A percentile compares a stretch with the other conserved stretches of the same genome.
These are phyloP conservation scores for Pythium apleroticum DNA, from an alignment of 352 stramenopile species.

Conservation along the genomic window DNA sequence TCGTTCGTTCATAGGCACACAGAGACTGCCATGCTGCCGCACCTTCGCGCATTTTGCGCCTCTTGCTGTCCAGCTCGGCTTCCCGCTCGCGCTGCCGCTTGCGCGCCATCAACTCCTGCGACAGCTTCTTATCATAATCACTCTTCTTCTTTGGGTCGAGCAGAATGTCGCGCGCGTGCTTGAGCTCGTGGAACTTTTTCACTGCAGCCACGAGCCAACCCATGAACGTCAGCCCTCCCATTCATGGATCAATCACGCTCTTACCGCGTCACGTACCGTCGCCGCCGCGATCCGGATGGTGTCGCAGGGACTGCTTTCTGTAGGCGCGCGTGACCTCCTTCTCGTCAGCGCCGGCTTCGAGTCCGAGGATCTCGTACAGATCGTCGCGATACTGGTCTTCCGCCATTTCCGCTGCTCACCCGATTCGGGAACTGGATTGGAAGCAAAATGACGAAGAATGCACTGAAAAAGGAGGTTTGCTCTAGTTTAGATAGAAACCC, in stretches of 20 bases:
- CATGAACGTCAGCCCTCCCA: slow-evolving; percentile 8
- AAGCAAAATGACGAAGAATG: not conserved
- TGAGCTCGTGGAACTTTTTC: slow-evolving; percentile 82
- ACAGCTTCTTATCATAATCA: slow-evolving; percentile 80
- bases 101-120: slow-evolving; percentile 54
- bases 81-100: slow-evolving; percentile 72
- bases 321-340: slow-evolving; percentile 77
- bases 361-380: slow-evolving; percentile 74
- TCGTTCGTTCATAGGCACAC: not conserved
- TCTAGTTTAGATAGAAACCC: slow-evolving; percentile 19
- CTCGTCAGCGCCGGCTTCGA: slow-evolving; percentile 62
- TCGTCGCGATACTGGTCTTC: slow-evolving; percentile 45
- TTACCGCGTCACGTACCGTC: slow-evolving; percentile 44
- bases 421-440: not conserved
- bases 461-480: slow-evolving; percentile 14
- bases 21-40: not conserved
- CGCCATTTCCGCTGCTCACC: slow-evolving; percentile 25
- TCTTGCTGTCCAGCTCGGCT: slow-evolving; percentile 52
- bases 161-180: slow-evolving; percentile 70
- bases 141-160: slow-evolving; percentile 81
- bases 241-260: not conserved
- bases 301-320: slow-evolving; percentile 78
- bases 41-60: slow-evolving; percentile 58
- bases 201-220: slow-evolving; percentile 33
- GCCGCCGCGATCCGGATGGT: slow-evolving; percentile 79